Percentiles rank a stretch among this genome's conserved stretches.
Conservation (phyloP, 352 stramenopile species). For the Phytophthora quininea region DNA sequence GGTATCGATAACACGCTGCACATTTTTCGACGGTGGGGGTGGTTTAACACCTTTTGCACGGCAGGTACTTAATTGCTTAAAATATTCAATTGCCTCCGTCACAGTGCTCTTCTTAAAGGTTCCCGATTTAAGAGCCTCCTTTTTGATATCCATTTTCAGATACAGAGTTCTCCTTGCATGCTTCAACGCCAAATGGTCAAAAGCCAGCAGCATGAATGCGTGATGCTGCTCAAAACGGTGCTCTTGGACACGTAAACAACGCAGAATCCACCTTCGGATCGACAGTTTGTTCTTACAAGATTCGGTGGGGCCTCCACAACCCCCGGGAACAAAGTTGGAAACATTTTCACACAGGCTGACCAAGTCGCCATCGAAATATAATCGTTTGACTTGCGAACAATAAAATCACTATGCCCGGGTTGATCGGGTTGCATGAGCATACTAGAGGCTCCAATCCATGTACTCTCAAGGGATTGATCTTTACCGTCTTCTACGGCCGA, state of each 20-base stretch:
- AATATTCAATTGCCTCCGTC: constrained; percentile 13
- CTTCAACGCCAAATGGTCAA: constrained; percentile 18
- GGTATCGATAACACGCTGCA: constrained; percentile 18
- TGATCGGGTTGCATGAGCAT: background rate
- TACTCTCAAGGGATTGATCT: background rate
- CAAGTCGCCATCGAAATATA: background rate
- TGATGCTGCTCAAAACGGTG: constrained; percentile 24
- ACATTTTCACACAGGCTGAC: constrained; percentile 13
- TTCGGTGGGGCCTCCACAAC: constrained; percentile 26
- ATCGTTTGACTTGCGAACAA: constrained; percentile 6
- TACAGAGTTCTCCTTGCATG: constrained; percentile 18
- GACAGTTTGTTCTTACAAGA: constrained; percentile 3
- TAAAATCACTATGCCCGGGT: background rate
- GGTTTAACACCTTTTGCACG: constrained; percentile 1
- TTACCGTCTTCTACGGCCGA: background rate
- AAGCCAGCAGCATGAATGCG: constrained; percentile 25
- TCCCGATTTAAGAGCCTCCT: constrained; percentile 1
- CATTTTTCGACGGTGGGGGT: background rate
- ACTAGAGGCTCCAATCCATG: constrained; percentile 1
- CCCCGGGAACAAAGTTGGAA: constrained; percentile 21
- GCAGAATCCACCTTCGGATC: constrained; percentile 12
- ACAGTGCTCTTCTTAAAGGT: background rate
- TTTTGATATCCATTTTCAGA: constrained; percentile 19
- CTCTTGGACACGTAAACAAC: constrained; percentile 10
- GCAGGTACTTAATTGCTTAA: background rate